phyloP scores from a whole-genome alignment of 768 basidiomycete genomes.

The Psilocybe azurescens region DNA sequence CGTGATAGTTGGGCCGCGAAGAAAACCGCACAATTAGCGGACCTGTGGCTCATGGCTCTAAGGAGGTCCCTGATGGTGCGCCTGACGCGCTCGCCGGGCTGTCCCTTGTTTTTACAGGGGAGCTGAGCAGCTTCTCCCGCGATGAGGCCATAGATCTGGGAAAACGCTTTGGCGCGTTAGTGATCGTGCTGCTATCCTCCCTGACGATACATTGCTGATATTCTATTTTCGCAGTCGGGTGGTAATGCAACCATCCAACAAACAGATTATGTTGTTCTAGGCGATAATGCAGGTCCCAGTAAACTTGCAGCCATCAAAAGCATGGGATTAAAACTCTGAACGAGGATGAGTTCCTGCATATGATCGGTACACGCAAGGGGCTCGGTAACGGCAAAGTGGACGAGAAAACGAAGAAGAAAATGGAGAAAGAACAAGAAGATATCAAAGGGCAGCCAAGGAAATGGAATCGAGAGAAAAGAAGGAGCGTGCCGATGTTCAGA shows the following conservation, averaged over 20 bases:
- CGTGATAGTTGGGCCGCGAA: conserved; percentile 46
- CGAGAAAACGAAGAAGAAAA: conserved; percentile 81
- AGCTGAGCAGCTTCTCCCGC: conserved; percentile 83
- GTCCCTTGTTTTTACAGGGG: conserved; percentile 95
- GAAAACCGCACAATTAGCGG: conserved; percentile 64
- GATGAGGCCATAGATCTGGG: conserved; percentile 88
- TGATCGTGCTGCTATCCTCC: conserved; percentile 13
- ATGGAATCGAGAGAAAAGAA: conserved; percentile 78
- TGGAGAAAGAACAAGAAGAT: conserved; percentile 79
- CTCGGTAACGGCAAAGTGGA: conserved; percentile 59
- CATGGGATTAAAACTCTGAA: conserved; percentile 74
- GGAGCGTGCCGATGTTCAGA: conserved; percentile 34
- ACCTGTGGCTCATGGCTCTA: conserved; percentile 69
- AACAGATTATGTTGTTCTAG: conserved; percentile 89
- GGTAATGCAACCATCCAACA: conserved; percentile 84
- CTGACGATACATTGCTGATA: conserved; percentile 1
- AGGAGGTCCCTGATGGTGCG: conserved; percentile 73
- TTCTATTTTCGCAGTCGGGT: conserved; percentile 64
- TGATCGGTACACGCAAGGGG: conserved; percentile 78
- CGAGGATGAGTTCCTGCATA: conserved; percentile 86
- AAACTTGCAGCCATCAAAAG: conserved; percentile 91
- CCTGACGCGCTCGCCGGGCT: conserved; percentile 83
- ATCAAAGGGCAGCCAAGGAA: conserved; percentile 77
- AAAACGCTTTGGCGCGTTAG: conserved; percentile 92
- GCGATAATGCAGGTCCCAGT: conserved; percentile 84